phyloP scores from a whole-genome alignment of 169 alveolate genomes.

The Plasmodium coatneyi region DNA sequence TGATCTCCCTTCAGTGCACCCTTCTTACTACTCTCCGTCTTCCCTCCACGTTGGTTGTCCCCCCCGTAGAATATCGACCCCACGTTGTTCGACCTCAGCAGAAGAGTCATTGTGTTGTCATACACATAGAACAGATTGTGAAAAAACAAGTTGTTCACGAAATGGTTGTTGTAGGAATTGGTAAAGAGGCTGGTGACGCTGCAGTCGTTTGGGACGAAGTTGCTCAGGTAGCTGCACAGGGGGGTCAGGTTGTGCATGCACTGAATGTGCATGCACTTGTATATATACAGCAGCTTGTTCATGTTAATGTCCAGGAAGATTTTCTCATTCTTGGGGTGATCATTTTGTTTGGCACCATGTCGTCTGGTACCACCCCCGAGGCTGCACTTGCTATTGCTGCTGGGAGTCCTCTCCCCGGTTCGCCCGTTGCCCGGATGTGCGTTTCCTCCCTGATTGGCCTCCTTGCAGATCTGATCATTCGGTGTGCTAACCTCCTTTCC shows the following conservation, averaged over 20 bases:
- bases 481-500: neutral
- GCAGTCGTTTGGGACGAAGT: constrained; percentile 38
- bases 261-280: constrained; percentile 71
- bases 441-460: neutral
- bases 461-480: neutral
- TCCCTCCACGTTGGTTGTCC: neutral
- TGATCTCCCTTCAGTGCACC: neutral
- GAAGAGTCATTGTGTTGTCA: constrained; percentile 28
- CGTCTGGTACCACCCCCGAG: neutral
- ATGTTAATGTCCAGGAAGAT: constrained; percentile 35
- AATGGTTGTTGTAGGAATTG: constrained; percentile 31
- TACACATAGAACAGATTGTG: constrained; percentile 55
- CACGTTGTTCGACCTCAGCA: constrained; percentile 24
- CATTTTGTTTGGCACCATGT: neutral
- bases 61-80: constrained; percentile 19
- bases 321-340: neutral
- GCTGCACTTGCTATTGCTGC: neutral
- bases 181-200: constrained; percentile 42
- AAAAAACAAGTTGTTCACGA: constrained; percentile 51
- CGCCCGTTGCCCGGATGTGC: neutral
- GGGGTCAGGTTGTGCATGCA: constrained; percentile 72
- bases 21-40: neutral
- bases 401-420: neutral
- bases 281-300: constrained; percentile 57
- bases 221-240: constrained; percentile 25